These are phyloP conservation scores for Trifolium dubium DNA, from an alignment of 306 rosid species.

Conservation along the genomic window DNA sequence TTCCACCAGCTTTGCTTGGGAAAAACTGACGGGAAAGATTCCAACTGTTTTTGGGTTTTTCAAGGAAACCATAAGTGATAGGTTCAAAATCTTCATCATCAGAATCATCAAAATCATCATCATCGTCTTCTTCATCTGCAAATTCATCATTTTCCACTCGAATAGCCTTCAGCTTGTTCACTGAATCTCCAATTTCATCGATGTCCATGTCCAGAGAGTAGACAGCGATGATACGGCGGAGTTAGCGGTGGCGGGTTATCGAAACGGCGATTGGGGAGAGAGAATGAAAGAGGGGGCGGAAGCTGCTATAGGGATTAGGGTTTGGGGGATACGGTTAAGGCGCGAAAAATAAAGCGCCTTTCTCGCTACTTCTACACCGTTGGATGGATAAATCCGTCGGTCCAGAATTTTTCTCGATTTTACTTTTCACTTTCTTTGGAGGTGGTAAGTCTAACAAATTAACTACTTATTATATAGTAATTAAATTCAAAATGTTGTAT, in stretches of 20 bases:
- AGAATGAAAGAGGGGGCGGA: background rate
- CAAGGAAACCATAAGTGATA: constrained; percentile 62
- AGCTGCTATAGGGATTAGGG: background rate
- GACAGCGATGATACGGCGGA: background rate
- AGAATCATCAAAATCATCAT: constrained; percentile 27
- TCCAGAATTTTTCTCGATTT: no score
- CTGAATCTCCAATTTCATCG: constrained; percentile 33
- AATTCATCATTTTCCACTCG: constrained; percentile 48
- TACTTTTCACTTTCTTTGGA: no score
- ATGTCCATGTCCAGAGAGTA: constrained; percentile 40
- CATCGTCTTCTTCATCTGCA: constrained; percentile 10
- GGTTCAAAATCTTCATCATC: constrained; percentile 58
- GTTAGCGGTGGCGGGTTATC: background rate
- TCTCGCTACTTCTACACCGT: background rate
- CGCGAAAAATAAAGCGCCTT: background rate
- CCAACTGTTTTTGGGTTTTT: constrained; percentile 58
- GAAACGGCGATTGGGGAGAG: background rate
- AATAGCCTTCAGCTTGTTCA: constrained; percentile 50
- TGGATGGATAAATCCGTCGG: background rate
- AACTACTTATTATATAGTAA: no score
- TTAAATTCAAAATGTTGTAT: no score
- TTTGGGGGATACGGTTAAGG: background rate
- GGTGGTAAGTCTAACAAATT: no score
- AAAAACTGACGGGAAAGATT: constrained; percentile 68
- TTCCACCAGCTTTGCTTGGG: constrained; percentile 93